Conservation (phyloP, 306 rosid genomes). For the Rosa multiflora region DNA sequence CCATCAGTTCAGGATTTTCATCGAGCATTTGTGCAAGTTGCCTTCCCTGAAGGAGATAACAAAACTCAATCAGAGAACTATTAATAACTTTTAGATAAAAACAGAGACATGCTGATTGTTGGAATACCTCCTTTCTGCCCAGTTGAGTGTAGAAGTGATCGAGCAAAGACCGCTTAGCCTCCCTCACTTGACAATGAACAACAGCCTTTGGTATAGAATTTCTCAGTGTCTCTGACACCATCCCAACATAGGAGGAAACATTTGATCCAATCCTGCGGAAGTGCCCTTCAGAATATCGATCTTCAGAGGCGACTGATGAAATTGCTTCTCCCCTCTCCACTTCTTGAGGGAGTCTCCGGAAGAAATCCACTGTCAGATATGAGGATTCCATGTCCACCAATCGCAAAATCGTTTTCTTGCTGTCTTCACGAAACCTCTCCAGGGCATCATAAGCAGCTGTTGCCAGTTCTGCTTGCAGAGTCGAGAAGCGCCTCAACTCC, state of each 20-base stretch:
- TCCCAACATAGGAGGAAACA: conserved; percentile 39
- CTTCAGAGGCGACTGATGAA: conserved; percentile 24
- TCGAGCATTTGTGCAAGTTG: conserved; percentile 42
- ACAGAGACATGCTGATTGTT: not conserved
- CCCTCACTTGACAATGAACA: conserved; percentile 59
- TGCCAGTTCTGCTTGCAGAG: conserved; percentile 45
- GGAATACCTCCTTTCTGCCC: conserved; percentile 43
- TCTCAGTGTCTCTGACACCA: conserved; percentile 50
- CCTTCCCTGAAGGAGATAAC: conserved; percentile 28
- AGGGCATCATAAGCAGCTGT: conserved; percentile 45
- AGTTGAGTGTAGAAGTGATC: conserved; percentile 45
- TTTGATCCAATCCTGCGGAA: conserved; percentile 44
- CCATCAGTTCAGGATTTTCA: conserved; percentile 42
- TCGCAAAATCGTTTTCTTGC: conserved; percentile 45
- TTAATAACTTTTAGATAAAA: not conserved
- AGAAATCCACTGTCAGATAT: conserved; percentile 50
- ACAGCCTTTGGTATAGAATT: conserved; percentile 51
- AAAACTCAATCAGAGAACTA: conserved; percentile 5
- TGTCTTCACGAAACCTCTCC: conserved; percentile 52
- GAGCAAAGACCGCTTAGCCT: conserved; percentile 49
- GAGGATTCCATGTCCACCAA: conserved; percentile 56
- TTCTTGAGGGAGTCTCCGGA: conserved; percentile 45
- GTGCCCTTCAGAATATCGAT: conserved; percentile 41
- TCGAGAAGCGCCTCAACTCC: conserved; percentile 54
- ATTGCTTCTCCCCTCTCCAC: conserved; percentile 34